Percentiles rank a stretch among this genome's conserved stretches.
These are phyloP conservation scores for Talaromyces sp. DNA, from an alignment of 2,329 filamentous ascomycete genomes.

Conservation along the genomic window DNA sequence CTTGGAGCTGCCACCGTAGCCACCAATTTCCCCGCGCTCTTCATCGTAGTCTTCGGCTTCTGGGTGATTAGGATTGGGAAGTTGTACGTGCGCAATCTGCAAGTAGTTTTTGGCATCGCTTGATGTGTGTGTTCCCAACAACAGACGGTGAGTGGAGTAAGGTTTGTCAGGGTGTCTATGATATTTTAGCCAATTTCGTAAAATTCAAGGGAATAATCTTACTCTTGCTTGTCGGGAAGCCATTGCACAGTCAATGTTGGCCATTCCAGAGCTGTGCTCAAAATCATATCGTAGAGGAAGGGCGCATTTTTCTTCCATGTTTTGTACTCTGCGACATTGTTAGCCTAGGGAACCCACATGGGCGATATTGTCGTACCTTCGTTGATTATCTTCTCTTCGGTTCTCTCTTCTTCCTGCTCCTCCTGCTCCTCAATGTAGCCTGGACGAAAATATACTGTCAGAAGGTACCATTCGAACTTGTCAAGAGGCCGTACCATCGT, in stretches of 20 bases:
- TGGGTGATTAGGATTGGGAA: slow-evolving; percentile 69
- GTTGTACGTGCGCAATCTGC: slow-evolving; percentile 89
- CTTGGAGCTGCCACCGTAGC: slow-evolving; percentile 69
- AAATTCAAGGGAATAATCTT: slow-evolving; percentile 19
- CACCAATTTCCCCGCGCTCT: slow-evolving; percentile 85
- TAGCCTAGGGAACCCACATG: background rate
- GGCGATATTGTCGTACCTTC: slow-evolving; percentile 56
- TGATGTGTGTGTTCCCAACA: slow-evolving; percentile 93
- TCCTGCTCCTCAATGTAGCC: slow-evolving; percentile 34
- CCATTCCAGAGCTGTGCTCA: slow-evolving; percentile 94
- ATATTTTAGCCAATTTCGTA: slow-evolving; percentile 7
- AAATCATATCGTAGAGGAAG: slow-evolving; percentile 96
- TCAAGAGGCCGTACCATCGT: slow-evolving; percentile 22
- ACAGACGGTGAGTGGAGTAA: slow-evolving; percentile 78
- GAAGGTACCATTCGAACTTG: slow-evolving; percentile 2
- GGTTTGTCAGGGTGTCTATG: slow-evolving; percentile 71
- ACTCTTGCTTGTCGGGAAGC: slow-evolving; percentile 90
- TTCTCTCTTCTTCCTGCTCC: slow-evolving; percentile 66
- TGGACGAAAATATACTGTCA: slow-evolving; percentile 17
- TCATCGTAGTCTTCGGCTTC: slow-evolving; percentile 86
- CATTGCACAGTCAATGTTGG: slow-evolving; percentile 96
- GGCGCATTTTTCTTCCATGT: slow-evolving; percentile 99
- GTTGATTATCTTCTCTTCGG: slow-evolving; percentile 84
- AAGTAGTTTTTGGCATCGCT: slow-evolving; percentile 82
- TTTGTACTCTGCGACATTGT: slow-evolving; percentile 72